A percentile compares a stretch with the other conserved stretches of the same genome.
These are phyloP conservation scores for Davidsoniella eucalypti DNA, from an alignment of 2,329 filamentous ascomycete genomes.

Conservation along the genomic window DNA sequence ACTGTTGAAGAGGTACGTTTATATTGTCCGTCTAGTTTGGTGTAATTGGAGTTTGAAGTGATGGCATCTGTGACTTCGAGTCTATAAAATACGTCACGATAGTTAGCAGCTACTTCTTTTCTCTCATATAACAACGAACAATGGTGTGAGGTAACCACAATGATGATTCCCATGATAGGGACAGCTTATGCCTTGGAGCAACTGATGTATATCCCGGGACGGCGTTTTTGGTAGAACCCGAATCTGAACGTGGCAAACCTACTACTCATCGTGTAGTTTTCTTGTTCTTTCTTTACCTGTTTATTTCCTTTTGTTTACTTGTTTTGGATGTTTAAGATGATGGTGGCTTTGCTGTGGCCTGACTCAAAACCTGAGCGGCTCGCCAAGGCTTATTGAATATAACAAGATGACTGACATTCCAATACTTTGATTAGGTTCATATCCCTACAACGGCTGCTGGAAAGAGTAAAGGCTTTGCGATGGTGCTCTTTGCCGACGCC, in stretches of 20 bases:
- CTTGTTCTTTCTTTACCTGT: conserved; percentile 14
- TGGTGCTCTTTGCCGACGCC: conserved; percentile 61
- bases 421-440: conserved; percentile 50
- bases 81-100: no score
- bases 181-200: conserved; percentile 87
- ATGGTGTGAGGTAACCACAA: conserved; percentile 15
- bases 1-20: conserved; percentile 70
- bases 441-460: conserved; percentile 59
- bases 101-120: background rate
- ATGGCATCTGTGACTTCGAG: no score
- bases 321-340: background rate
- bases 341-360: background rate
- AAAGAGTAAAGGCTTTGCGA: conserved; percentile 76
- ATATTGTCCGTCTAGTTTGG: background rate
- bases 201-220: conserved; percentile 84
- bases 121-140: background rate
- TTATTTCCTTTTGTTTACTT: conserved; percentile 24
- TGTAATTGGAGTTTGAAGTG: no score
- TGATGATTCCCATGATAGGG: conserved; percentile 99
- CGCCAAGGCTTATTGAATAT: background rate
- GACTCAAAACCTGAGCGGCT: background rate
- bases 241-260: background rate
- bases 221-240: conserved; percentile 69
- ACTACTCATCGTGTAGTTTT: conserved; percentile 11
- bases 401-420: conserved; percentile 11